phyloP scores from a whole-genome alignment of 495 filamentous ascomycete species.

The Xylaria nigripes region DNA sequence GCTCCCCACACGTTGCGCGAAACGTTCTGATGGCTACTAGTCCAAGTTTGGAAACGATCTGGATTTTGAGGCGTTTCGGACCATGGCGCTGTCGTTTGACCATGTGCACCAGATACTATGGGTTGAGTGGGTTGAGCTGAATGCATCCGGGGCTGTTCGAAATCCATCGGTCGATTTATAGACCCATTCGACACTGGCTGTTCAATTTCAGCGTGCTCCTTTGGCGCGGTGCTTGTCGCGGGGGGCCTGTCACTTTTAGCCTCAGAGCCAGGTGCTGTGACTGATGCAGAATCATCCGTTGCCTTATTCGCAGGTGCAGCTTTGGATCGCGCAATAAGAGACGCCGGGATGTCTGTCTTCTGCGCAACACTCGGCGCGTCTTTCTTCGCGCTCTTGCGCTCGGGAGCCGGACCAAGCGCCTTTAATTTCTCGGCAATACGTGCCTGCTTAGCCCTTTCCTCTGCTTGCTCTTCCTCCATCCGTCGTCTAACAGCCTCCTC shows the following conservation, averaged over 20 bases:
- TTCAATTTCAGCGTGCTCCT: neutral
- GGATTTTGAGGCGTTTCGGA: slow-evolving; percentile 21
- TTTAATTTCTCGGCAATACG: slow-evolving; percentile 78
- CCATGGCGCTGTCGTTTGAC: slow-evolving; percentile 14
- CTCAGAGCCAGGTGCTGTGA: slow-evolving; percentile 17
- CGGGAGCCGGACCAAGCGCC: slow-evolving; percentile 60
- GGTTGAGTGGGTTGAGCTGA: slow-evolving; percentile 7
- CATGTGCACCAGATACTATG: slow-evolving; percentile 9
- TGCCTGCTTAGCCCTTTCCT: slow-evolving; percentile 72
- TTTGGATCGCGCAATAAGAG: slow-evolving; percentile 1
- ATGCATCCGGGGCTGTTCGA: slow-evolving; percentile 10
- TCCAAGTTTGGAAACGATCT: slow-evolving; percentile 30
- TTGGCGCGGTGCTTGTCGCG: slow-evolving; percentile 21
- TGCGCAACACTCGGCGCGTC: slow-evolving; percentile 28
- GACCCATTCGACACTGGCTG: slow-evolving; percentile 6
- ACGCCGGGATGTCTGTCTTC: slow-evolving; percentile 30
- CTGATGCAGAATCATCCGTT: neutral
- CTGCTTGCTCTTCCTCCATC: slow-evolving; percentile 69
- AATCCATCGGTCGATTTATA: slow-evolving; percentile 4
- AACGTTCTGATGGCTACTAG: slow-evolving; percentile 27
- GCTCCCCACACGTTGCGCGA: slow-evolving; percentile 67
- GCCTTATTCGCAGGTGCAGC: neutral
- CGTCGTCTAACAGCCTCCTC: slow-evolving; percentile 70
- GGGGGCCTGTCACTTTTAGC: neutral
- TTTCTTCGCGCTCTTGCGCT: slow-evolving; percentile 50